phyloP scores from a whole-genome alignment of 225 moss, liverwort and hornwort genomes.

The Anthoceros angustus region DNA sequence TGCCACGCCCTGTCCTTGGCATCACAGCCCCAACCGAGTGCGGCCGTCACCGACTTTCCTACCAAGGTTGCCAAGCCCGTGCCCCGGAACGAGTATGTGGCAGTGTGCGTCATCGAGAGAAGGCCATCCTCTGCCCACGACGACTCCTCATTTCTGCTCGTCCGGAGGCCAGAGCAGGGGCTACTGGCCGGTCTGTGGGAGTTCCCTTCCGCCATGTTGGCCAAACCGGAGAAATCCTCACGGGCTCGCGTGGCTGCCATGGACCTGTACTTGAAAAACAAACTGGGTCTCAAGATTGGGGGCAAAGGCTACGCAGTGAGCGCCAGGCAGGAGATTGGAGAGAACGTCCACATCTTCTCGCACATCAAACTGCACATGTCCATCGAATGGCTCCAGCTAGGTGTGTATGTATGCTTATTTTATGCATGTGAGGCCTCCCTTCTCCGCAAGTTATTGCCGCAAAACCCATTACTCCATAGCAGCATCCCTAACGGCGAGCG shows the following conservation, averaged over 20 bases:
- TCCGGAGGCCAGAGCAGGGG: conserved; percentile 61
- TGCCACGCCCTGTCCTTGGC: conserved; percentile 55
- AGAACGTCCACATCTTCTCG: conserved; percentile 61
- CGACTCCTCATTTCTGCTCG: conserved; percentile 42
- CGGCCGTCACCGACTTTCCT: conserved; percentile 53
- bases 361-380: conserved; percentile 87
- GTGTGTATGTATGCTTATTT: conserved; percentile 22
- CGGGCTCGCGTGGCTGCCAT: conserved; percentile 30
- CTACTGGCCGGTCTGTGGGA: conserved; percentile 95
- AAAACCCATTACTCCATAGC: neutral
- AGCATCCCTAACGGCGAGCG: neutral
- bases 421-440: neutral
- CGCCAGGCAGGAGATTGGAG: conserved; percentile 51
- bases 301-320: conserved; percentile 15
- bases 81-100: conserved; percentile 60
- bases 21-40: conserved; percentile 14
- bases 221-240: conserved; percentile 22
- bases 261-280: conserved; percentile 39
- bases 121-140: neutral
- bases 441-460: neutral
- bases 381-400: conserved; percentile 59
- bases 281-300: conserved; percentile 29
- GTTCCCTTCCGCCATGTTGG: conserved; percentile 69
- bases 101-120: conserved; percentile 56
- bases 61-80: conserved; percentile 44